phyloP scores from a whole-genome alignment of 176 grass and related monocot genomes.

The Oryza brachyantha region DNA sequence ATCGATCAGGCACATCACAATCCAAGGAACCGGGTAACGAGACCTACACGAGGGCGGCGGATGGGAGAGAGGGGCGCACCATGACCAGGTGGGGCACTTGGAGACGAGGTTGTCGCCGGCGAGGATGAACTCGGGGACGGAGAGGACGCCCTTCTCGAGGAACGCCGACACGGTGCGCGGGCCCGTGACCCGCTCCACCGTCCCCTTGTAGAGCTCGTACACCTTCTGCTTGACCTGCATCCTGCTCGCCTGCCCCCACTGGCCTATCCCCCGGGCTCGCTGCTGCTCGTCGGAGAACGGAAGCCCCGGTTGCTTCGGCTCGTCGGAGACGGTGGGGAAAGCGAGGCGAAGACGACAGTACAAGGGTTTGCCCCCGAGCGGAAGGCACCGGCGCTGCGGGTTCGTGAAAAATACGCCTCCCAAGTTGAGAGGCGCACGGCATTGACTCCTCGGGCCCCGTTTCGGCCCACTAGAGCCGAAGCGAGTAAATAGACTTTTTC shows the following conservation, averaged over 20 bases:
- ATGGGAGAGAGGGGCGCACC: conserved; percentile 43
- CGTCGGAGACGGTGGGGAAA: conserved; percentile 13
- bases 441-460: neutral
- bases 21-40: neutral
- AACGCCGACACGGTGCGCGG: conserved; percentile 85
- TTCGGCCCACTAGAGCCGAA: too few relatives aligned
- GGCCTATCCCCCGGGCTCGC: neutral
- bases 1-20: too few relatives aligned
- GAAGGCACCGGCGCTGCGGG: conserved; percentile 24
- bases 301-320: neutral
- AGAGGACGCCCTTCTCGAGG: conserved; percentile 93
- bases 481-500: too few relatives aligned
- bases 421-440: conserved; percentile 5
- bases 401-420: conserved; percentile 16
- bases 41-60: neutral
- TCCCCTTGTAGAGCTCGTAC: conserved; percentile 75
- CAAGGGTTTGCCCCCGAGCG: conserved; percentile 7
- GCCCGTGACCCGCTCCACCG: conserved; percentile 75
- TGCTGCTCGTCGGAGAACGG: conserved; percentile 16
- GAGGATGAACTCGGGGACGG: conserved; percentile 84
- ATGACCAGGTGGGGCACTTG: conserved; percentile 99
- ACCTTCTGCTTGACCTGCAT: conserved; percentile 84
- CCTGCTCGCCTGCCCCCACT: neutral
- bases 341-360: neutral
- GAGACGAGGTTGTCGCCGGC: conserved; percentile 97